phyloP scores from a whole-genome alignment of 345 rosid species.

The Gossypium australe region DNA sequence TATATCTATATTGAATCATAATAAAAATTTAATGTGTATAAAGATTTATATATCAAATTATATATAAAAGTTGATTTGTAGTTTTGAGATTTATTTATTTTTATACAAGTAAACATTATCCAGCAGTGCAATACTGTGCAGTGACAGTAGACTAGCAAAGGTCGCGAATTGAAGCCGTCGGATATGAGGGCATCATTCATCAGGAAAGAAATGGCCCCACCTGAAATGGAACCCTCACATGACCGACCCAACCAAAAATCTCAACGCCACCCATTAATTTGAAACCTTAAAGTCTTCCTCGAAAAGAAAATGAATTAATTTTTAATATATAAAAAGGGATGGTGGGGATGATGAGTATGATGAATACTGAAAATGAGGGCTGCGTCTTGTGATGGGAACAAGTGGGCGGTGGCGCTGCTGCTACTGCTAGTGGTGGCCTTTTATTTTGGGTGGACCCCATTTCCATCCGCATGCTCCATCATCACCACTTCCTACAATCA shows the following conservation, averaged over 20 bases:
- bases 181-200: not conserved
- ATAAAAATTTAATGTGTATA: no score
- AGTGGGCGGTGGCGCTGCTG: constrained; percentile 25
- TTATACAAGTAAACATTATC: no score
- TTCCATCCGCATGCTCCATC: constrained; percentile 24
- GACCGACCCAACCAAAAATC: not conserved
- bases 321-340: no score
- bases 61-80: no score
- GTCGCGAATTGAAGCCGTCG: not conserved
- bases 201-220: not conserved
- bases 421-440: not conserved
- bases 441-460: constrained; percentile 15
- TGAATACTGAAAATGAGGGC: not conserved
- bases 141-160: no score
- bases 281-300: not conserved
- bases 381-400: not conserved
- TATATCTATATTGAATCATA: no score
- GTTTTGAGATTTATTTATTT: no score
- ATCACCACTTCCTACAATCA: constrained; percentile 12
- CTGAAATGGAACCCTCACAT: not conserved
- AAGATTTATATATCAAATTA: no score
- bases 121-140: no score
- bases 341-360: no score
- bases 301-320: no score
- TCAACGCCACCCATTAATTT: not conserved